A percentile compares a stretch with the other conserved stretches of the same genome.
Evolutionary conservation across 163 green algal genomes (phyloP).

Genomic region (Smithsoniella earleae): DNA sequence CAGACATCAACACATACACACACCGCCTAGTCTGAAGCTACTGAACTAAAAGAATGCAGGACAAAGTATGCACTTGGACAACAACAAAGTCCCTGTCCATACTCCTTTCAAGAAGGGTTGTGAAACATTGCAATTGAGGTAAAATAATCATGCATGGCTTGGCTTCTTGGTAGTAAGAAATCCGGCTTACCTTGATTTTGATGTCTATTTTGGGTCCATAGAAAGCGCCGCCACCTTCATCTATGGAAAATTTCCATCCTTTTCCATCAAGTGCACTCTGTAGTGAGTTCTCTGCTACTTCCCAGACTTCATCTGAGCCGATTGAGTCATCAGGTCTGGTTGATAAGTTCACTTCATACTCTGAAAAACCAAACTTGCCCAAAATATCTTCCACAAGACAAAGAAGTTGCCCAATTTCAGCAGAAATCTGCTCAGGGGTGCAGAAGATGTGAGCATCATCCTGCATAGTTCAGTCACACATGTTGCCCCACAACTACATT

Average conservation of each 20-base stretch:
- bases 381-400: slow-evolving; percentile 84
- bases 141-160: too few relatives aligned
- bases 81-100: too few relatives aligned
- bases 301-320: slow-evolving; percentile 81
- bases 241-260: slow-evolving; percentile 60
- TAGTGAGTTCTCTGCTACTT: slow-evolving; percentile 64
- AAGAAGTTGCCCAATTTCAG: slow-evolving; percentile 83
- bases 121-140: too few relatives aligned
- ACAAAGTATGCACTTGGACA: too few relatives aligned
- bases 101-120: too few relatives aligned
- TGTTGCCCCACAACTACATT: neutral
- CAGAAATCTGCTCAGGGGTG: slow-evolving; percentile 79
- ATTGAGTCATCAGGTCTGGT: slow-evolving; percentile 88
- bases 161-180: too few relatives aligned
- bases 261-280: slow-evolving; percentile 67
- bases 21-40: too few relatives aligned
- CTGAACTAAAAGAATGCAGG: too few relatives aligned
- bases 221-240: slow-evolving; percentile 84
- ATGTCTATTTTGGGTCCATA: slow-evolving; percentile 99
- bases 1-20: too few relatives aligned
- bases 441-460: slow-evolving; percentile 99
- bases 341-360: slow-evolving; percentile 86
- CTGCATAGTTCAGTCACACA: too few relatives aligned
- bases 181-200: slow-evolving; percentile 64
- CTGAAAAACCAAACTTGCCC: slow-evolving; percentile 77